Evolutionary conservation across 2,329 filamentous ascomycete genomes (phyloP).

Genomic region (Fusarium solani-melongenae): DNA sequence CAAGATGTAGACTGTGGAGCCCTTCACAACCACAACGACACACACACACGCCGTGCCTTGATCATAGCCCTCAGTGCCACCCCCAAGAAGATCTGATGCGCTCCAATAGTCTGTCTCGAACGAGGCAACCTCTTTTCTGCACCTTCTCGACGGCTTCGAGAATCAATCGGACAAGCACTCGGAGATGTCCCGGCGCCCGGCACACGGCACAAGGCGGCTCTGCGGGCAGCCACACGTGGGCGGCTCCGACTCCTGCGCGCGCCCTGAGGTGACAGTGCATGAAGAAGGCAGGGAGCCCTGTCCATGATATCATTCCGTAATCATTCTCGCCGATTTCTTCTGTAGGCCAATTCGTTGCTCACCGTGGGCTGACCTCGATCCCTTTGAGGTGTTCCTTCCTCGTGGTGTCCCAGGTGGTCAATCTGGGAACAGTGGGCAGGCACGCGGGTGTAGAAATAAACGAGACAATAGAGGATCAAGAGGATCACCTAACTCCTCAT

Average conservation of each 20-base stretch:
- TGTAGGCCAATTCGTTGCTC: neutral
- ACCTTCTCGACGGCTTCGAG: slow-evolving; percentile 14
- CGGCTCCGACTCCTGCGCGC: neutral
- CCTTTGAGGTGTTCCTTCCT: neutral
- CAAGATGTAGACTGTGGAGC: slow-evolving; percentile 5
- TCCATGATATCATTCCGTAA: slow-evolving; percentile 35
- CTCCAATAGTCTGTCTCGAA: slow-evolving; percentile 32
- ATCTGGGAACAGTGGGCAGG: neutral
- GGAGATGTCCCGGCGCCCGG: neutral
- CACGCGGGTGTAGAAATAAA: too few species aligned
- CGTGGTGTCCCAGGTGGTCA: neutral
- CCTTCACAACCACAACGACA: neutral
- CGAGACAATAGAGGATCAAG: too few species aligned
- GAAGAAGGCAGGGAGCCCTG: slow-evolving; percentile 13
- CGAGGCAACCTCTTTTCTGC: neutral
- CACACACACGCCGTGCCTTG: slow-evolving; percentile 3
- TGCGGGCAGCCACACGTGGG: neutral
- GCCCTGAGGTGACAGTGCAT: slow-evolving; percentile 7
- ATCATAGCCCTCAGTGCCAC: slow-evolving; percentile 21
- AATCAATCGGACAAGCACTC: neutral
- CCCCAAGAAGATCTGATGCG: slow-evolving; percentile 23
- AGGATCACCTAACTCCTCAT: too few species aligned
- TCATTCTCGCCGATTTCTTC: slow-evolving; percentile 1
- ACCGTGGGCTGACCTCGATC: neutral
- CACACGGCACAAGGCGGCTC: slow-evolving; percentile 2